These are phyloP conservation scores for Solanum arcanum DNA, from an alignment of 257 asterid species.

Conservation along the genomic window DNA sequence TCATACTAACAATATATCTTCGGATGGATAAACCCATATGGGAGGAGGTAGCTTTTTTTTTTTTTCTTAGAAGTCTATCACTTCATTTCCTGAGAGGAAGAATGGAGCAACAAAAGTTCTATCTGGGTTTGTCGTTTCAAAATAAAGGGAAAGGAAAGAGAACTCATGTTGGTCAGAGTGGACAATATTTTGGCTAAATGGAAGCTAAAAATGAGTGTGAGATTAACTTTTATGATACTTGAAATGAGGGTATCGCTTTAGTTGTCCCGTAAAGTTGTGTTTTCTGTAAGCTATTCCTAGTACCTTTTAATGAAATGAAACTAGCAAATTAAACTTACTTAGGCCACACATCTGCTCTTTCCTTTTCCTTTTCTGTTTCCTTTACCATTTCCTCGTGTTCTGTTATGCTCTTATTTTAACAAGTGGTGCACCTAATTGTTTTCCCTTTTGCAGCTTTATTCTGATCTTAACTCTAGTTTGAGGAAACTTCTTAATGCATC, in stretches of 20 bases:
- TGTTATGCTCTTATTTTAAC: background rate
- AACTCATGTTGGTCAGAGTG: background rate
- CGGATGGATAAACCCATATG: conserved; percentile 67
- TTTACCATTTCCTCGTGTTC: background rate
- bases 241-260: background rate
- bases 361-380: background rate
- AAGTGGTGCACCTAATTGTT: background rate
- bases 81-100: background rate
- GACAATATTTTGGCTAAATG: background rate
- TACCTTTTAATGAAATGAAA: background rate
- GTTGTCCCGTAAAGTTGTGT: background rate
- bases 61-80: conserved; percentile 1
- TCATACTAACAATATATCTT: conserved; percentile 57
- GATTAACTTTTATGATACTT: background rate
- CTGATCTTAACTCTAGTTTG: conserved; percentile 60
- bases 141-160: background rate
- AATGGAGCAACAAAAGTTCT: background rate
- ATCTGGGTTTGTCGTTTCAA: background rate
- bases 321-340: background rate
- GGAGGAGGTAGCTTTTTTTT: conserved; percentile 61
- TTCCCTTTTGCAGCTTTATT: conserved; percentile 47
- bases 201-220: too few species aligned
- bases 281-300: background rate
- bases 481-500: conserved; percentile 72
- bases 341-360: background rate